Conservation (phyloP, 2,329 filamentous ascomycete species). For the Aspergillus cejpii region DNA sequence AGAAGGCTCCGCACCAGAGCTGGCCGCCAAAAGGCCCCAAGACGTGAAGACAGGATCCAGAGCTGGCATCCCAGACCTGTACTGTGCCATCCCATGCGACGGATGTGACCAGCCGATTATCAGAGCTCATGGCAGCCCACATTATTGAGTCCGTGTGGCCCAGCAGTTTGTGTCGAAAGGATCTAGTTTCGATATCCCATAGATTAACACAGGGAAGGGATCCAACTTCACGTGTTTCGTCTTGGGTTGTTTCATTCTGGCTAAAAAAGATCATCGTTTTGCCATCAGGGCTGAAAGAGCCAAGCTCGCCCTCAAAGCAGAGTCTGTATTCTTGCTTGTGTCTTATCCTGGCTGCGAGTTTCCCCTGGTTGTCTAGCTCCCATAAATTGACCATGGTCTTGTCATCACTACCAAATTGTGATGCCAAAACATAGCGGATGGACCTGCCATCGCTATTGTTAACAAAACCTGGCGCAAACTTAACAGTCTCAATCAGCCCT, state of each 20-base stretch:
- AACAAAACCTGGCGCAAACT: neutral
- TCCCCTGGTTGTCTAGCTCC: conserved; percentile 1
- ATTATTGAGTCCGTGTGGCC: conserved; percentile 9
- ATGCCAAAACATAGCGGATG: neutral
- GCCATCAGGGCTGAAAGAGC: conserved; percentile 8
- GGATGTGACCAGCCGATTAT: conserved; percentile 5
- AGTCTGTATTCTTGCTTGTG: too few species aligned
- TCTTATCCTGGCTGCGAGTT: neutral
- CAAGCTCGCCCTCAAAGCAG: conserved; percentile 5
- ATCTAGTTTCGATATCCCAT: conserved; percentile 4
- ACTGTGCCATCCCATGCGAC: conserved; percentile 7
- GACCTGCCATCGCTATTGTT: neutral
- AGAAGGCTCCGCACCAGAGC: conserved; percentile 8
- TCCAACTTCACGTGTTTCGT: neutral
- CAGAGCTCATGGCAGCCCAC: conserved; percentile 8
- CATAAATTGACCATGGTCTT: neutral
- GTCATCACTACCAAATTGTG: neutral
- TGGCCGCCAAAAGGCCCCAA: conserved; percentile 3
- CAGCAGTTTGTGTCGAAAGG: conserved; percentile 4
- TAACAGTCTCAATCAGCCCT: neutral
- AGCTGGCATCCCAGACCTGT: conserved; percentile 7
- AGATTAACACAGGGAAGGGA: conserved; percentile 6
- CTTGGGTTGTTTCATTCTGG: conserved; percentile 6
- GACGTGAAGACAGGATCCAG: conserved; percentile 7
- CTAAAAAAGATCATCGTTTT: conserved; percentile 5